A percentile compares a stretch with the other conserved stretches of the same genome.
phyloP scores from a whole-genome alignment of 495 filamentous ascomycete species.

The Astrothelium subdiscretum region DNA sequence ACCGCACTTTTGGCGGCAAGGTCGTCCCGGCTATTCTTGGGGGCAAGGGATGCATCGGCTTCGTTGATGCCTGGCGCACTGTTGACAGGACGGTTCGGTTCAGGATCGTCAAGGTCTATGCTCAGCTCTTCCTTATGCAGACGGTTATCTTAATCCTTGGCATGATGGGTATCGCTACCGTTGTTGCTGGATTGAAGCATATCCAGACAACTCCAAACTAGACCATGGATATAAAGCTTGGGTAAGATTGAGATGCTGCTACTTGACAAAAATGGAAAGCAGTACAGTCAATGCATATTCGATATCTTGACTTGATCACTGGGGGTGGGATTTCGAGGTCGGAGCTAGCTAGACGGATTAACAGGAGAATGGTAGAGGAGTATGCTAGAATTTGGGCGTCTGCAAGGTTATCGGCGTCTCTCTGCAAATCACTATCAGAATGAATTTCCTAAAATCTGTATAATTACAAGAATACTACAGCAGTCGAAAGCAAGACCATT shows the following conservation, averaged over 20 bases:
- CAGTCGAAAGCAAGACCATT: neutral
- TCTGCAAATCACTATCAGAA: neutral
- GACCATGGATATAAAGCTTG: neutral
- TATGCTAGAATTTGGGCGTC: too few relatives aligned
- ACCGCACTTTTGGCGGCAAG: conserved; percentile 49
- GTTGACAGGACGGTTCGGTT: conserved; percentile 55
- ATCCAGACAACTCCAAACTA: neutral
- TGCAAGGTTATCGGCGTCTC: neutral
- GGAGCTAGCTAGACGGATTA: too few relatives aligned
- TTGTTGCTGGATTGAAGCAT: neutral
- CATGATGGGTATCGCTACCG: neutral
- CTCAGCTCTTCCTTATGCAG: conserved; percentile 49
- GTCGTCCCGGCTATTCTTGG: conserved; percentile 43
- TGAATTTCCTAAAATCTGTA: neutral
- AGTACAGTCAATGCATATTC: neutral
- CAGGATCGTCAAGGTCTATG: conserved; percentile 54
- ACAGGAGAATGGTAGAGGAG: too few relatives aligned
- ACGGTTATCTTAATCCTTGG: conserved; percentile 32
- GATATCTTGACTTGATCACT: too few relatives aligned
- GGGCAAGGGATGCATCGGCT: conserved; percentile 54
- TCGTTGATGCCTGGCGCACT: conserved; percentile 60
- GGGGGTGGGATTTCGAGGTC: too few relatives aligned
- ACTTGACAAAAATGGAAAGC: neutral
- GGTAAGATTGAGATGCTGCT: neutral
- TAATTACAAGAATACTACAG: neutral